Base-by-base conservation (phyloP, 78 protist species). In the Polysphondylium violaceum region DNA sequence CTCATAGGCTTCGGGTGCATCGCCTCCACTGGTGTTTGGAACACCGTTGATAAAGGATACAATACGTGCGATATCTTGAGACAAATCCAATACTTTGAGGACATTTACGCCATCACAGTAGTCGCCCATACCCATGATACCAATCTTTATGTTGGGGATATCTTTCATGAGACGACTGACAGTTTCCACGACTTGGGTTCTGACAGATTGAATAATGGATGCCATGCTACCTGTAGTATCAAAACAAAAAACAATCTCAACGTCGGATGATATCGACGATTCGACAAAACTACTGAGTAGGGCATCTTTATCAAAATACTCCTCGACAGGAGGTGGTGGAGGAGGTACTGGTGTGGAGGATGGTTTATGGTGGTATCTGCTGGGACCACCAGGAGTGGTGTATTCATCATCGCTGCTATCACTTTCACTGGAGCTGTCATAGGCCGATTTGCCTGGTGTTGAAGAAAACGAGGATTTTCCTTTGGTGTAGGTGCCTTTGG, bases 91-190 rank as follows among this genome's bases (percentile, higher is more conserved):
- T 9, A 43, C 50, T 0, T n/a, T 59, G 27, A 76, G n/a, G 1
- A 74, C 93, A 23, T 75, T 63, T 19, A 6, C 27, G 11, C 67
- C 79, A 75, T 93, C 95, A 41, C 95, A 93, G 25, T 79, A 93
- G 47, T 93, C 95, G 43, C 95, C 95, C 33, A 67, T 14, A n/a
- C 73, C 95, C 79, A 93, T 93, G 2, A 93, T 71, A 56, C 89
- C 95, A 74, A 93, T 93, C n/a, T 56, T 38, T 43, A 86, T 83
- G 38, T 61, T 64, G 41, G 81, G 81, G 5, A 75, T 93, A 44
- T 86, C 95, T 25, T 73, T 79, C 86, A 93, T 75, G 38, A 93
- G 63, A 27, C 95, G 76, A 47, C 31, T 79, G 6, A 74, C 78
- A 11, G 95, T 76, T 12, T 86, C 38, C 2, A 25, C 67, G 21